Evolutionary conservation across 352 stramenopile genomes (phyloP).

Genomic region (Phytophthora citrophthora): DNA sequence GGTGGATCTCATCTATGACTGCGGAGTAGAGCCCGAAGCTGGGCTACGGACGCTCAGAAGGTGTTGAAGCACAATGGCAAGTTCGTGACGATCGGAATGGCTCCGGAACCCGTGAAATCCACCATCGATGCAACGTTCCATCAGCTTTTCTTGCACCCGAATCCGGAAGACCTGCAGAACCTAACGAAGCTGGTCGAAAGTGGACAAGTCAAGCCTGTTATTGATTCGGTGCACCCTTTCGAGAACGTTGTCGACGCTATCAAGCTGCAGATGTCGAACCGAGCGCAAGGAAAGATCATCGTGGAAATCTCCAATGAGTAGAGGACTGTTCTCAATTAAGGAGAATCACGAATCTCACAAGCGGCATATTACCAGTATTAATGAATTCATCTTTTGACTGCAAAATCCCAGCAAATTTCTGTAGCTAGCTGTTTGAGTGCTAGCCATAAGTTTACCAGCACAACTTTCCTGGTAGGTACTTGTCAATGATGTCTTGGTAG

Average conservation of each 20-base stretch:
- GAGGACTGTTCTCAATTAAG: background rate
- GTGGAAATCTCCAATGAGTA: conserved; percentile 46
- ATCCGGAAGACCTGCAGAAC: conserved; percentile 10
- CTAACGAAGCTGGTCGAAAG: conserved; percentile 34
- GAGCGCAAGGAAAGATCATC: conserved; percentile 65
- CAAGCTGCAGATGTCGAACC: conserved; percentile 50
- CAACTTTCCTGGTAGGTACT: conserved; percentile 86
- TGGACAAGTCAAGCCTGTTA: conserved; percentile 38
- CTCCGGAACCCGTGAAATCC: conserved; percentile 29
- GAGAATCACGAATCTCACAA: no score
- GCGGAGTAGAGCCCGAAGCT: conserved; percentile 28
- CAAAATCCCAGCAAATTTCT: no score
- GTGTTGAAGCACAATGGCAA: conserved; percentile 35
- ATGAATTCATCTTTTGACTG: no score
- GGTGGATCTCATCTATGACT: conserved; percentile 44
- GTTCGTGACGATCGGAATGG: conserved; percentile 37
- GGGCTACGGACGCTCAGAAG: conserved; percentile 26
- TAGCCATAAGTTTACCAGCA: conserved; percentile 51
- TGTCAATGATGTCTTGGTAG: conserved; percentile 92
- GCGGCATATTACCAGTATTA: no score
- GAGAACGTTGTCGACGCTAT: conserved; percentile 56
- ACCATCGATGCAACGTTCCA: conserved; percentile 26
- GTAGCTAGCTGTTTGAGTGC: no score
- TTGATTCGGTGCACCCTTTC: conserved; percentile 58
- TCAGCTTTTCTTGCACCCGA: conserved; percentile 17